These are phyloP conservation scores for Thalassiosira exigua DNA, from an alignment of 352 stramenopile species.

Conservation along the genomic window DNA sequence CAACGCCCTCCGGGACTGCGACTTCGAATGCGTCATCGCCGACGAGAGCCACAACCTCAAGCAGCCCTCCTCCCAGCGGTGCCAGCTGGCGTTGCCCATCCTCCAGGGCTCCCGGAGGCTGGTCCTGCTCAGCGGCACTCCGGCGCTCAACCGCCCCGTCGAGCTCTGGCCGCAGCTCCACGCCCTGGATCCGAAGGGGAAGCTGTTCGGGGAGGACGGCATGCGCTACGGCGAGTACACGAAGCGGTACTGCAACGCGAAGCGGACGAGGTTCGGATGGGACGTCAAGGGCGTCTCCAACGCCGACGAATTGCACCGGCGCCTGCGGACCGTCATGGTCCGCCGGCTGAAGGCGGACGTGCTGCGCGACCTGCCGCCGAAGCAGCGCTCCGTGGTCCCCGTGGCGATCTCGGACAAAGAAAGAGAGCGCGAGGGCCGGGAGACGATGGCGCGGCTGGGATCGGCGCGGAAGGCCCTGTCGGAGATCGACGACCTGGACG, in stretches of 20 bases:
- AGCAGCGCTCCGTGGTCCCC: constrained; percentile 77
- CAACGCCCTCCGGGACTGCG: constrained; percentile 51
- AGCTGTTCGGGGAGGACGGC: constrained; percentile 53
- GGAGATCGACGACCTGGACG: constrained; percentile 50
- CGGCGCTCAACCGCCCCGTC: constrained; percentile 83
- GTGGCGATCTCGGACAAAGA: constrained; percentile 65
- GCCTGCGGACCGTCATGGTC: constrained; percentile 79
- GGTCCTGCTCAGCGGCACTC: constrained; percentile 83
- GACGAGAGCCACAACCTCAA: constrained; percentile 87
- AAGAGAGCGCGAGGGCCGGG: constrained; percentile 50
- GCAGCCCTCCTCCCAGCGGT: constrained; percentile 72
- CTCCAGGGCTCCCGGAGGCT: constrained; percentile 67
- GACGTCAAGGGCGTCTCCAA: constrained; percentile 80
- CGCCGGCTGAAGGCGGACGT: constrained; percentile 85
- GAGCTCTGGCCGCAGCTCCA: constrained; percentile 83
- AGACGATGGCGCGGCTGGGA: constrained; percentile 65
- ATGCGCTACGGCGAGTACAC: constrained; percentile 75
- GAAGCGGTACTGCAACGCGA: constrained; percentile 79
- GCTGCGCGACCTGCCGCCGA: constrained; percentile 81
- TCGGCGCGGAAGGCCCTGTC: constrained; percentile 46
- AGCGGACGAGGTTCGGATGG: constrained; percentile 71
- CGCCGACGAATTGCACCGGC: constrained; percentile 74
- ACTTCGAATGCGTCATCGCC: constrained; percentile 81
- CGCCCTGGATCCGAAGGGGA: constrained; percentile 60
- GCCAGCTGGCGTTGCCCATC: constrained; percentile 74